phyloP scores from a whole-genome alignment of 2,329 filamentous ascomycete species.

The Hymenoscyphus salicellus region DNA sequence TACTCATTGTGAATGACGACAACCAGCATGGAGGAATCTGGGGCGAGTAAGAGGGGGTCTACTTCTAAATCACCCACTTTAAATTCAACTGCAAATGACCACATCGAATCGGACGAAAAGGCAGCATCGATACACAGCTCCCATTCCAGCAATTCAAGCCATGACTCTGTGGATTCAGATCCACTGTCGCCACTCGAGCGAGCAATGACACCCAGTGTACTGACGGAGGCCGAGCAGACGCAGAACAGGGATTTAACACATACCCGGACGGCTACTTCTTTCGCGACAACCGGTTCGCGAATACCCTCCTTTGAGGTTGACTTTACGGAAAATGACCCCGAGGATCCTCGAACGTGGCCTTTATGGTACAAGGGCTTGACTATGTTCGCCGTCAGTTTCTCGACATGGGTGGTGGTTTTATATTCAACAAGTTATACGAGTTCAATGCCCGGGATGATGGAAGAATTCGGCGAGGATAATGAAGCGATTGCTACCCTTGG shows the following conservation, averaged over 20 bases:
- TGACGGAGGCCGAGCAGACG: constrained; percentile 41
- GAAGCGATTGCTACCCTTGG: constrained; percentile 68
- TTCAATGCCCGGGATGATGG: constrained; percentile 64
- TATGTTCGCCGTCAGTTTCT: constrained; percentile 38
- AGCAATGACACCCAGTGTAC: constrained; percentile 39
- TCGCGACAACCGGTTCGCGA: constrained; percentile 44
- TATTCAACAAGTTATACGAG: constrained; percentile 79
- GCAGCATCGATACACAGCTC: constrained; percentile 19
- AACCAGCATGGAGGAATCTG: constrained; percentile 3
- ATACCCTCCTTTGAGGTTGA: constrained; percentile 68
- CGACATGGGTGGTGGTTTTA: constrained; percentile 50
- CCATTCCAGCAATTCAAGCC: constrained; percentile 18
- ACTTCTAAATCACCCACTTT: constrained; percentile 7
- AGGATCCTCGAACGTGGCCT: constrained; percentile 68
- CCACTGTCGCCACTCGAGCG: constrained; percentile 40
- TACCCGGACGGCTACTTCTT: constrained; percentile 43
- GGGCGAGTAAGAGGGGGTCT: constrained; percentile 3
- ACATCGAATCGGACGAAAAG: constrained; percentile 23
- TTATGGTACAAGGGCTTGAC: constrained; percentile 43
- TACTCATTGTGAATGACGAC: background rate
- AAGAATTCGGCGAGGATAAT: constrained; percentile 58
- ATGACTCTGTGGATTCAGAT: constrained; percentile 29
- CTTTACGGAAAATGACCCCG: constrained; percentile 61
- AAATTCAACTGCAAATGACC: constrained; percentile 11
- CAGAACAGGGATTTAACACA: constrained; percentile 38